Evolutionary conservation across 2,329 filamentous ascomycete genomes (phyloP).

Genomic region (Xylaria sp.): DNA sequence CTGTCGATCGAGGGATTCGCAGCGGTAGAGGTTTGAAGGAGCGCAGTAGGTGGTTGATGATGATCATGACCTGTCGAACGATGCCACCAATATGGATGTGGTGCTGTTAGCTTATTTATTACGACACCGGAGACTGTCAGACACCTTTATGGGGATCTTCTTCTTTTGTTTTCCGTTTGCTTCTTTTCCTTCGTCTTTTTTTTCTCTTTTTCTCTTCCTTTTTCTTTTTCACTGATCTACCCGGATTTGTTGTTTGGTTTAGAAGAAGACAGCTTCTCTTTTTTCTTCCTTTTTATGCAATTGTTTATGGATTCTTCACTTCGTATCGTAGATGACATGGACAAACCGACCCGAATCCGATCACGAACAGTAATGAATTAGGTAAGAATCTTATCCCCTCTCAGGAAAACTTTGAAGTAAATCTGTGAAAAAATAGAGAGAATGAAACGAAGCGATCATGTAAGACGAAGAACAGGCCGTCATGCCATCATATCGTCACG

Average conservation of each 20-base stretch:
- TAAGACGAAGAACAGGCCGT: too few species aligned
- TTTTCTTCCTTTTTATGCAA: neutral
- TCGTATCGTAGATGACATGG: too few species aligned
- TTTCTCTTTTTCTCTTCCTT: neutral
- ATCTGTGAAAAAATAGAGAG: too few species aligned
- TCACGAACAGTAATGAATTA: too few species aligned
- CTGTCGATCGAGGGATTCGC: constrained; percentile 12
- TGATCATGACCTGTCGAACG: neutral
- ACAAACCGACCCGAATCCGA: too few species aligned
- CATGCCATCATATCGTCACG: neutral
- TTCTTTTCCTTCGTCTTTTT: neutral
- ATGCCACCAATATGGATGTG: neutral
- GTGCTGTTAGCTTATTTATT: neutral
- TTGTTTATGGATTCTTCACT: too few species aligned
- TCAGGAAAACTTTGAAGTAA: too few species aligned
- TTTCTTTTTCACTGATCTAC: neutral
- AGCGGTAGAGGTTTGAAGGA: constrained; percentile 14
- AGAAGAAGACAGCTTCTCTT: neutral
- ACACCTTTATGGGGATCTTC: neutral
- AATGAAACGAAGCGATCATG: too few species aligned
- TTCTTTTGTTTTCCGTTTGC: neutral
- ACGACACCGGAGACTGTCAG: neutral
- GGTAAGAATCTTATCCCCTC: too few species aligned
- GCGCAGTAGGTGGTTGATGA: neutral
- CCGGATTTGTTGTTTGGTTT: neutral